Conservation (phyloP, 2,329 filamentous ascomycete genomes). For the Coniosporium tulheliwenetii region DNA sequence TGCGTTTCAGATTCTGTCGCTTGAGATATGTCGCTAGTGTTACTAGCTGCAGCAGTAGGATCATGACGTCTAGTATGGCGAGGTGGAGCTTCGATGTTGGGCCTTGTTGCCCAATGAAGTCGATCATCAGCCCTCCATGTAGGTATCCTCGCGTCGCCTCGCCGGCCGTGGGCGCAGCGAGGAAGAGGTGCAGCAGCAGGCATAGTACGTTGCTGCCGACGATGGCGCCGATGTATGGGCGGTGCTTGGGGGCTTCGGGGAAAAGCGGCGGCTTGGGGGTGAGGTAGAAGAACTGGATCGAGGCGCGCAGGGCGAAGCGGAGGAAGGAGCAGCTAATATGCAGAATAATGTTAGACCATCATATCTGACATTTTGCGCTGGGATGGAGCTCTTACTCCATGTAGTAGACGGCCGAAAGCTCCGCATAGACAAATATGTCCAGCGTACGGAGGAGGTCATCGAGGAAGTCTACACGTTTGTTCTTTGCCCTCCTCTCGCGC, state of each 20-base stretch:
- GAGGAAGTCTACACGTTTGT: conserved; percentile 30
- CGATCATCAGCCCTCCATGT: conserved; percentile 46
- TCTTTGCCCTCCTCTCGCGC: conserved; percentile 18
- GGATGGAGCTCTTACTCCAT: conserved; percentile 35
- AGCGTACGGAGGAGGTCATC: conserved; percentile 40
- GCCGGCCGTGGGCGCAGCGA: conserved; percentile 24
- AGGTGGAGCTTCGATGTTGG: conserved; percentile 38
- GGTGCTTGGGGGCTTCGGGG: conserved; percentile 31
- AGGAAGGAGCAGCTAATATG: conserved; percentile 38
- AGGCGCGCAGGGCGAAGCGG: conserved; percentile 37
- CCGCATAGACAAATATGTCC: conserved; percentile 44
- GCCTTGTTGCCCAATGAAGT: conserved; percentile 47
- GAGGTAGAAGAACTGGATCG: conserved; percentile 41
- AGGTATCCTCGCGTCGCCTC: conserved; percentile 37
- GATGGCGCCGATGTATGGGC: conserved; percentile 38
- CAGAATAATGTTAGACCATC: not conserved
- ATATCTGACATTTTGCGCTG: conserved; percentile 1
- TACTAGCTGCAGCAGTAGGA: conserved; percentile 39
- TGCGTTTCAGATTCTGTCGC: conserved; percentile 29
- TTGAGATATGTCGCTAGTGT: conserved; percentile 40
- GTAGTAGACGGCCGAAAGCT: conserved; percentile 46
- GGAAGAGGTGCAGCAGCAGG: conserved; percentile 35
- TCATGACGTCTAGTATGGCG: conserved; percentile 34
- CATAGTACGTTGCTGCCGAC: conserved; percentile 39
- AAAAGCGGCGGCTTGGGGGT: conserved; percentile 41